Conservation (phyloP, 768 basidiomycete species). For the Russula earlei region DNA sequence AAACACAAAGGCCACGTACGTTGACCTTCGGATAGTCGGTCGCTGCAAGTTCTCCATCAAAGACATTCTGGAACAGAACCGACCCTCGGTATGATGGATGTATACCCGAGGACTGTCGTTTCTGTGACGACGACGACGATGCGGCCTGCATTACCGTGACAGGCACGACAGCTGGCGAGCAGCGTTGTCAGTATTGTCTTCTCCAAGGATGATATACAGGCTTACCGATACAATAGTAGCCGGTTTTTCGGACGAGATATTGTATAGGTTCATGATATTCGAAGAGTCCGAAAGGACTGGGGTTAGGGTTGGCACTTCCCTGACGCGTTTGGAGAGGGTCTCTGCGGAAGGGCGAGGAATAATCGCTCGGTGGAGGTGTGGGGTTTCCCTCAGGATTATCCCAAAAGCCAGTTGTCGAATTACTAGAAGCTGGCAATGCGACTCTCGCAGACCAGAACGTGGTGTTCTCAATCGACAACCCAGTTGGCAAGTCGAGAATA, state of each 20-base stretch:
- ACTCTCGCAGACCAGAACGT: conserved; percentile 86
- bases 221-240: conserved; percentile 94
- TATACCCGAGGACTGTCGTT: conserved; percentile 38
- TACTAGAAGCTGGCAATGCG: conserved; percentile 34
- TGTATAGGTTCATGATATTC: conserved; percentile 64
- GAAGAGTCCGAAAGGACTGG: conserved; percentile 42
- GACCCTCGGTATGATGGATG: conserved; percentile 74
- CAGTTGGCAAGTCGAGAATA: conserved; percentile 67
- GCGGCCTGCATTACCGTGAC: conserved; percentile 57
- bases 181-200: neutral
- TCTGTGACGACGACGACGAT: neutral
- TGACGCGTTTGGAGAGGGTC: conserved; percentile 19
- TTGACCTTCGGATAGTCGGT: conserved; percentile 96
- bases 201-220: neutral
- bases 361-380: conserved; percentile 38
- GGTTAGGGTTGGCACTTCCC: conserved; percentile 29
- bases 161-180: conserved; percentile 65
- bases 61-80: conserved; percentile 81
- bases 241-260: conserved; percentile 77
- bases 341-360: conserved; percentile 26
- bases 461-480: conserved; percentile 55
- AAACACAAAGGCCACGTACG: conserved; percentile 37
- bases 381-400: conserved; percentile 53
- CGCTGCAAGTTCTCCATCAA: conserved; percentile 81
- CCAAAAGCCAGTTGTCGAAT: conserved; percentile 38